A percentile compares a stretch with the other conserved stretches of the same genome.
Conservation (phyloP, 1,284 basidiomycete genomes). For the Wolfiporia cocos region DNA sequence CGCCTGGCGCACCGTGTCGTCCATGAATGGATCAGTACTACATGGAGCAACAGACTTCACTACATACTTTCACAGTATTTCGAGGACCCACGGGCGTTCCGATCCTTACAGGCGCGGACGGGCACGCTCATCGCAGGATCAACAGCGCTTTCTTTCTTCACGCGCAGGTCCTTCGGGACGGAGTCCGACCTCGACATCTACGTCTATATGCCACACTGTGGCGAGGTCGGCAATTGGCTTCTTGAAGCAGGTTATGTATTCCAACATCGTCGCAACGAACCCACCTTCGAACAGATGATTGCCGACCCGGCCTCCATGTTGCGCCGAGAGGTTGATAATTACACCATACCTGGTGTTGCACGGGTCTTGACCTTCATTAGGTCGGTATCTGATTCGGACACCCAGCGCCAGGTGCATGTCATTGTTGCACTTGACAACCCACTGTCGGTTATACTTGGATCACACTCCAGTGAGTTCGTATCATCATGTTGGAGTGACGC, state of each 20-base stretch:
- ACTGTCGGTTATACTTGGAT: constrained; percentile 9
- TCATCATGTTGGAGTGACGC: not conserved
- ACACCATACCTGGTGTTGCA: constrained; percentile 1
- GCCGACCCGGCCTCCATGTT: not conserved
- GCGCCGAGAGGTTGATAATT: not conserved
- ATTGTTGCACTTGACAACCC: constrained; percentile 6
- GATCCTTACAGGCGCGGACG: constrained; percentile 37
- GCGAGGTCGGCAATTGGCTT: constrained; percentile 17
- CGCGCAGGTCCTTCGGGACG: constrained; percentile 31
- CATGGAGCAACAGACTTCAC: constrained; percentile 20
- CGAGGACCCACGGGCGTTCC: constrained; percentile 30
- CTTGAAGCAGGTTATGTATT: constrained; percentile 16
- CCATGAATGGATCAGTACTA: constrained; percentile 2
- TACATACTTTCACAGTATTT: constrained; percentile 20
- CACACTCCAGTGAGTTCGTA: constrained; percentile 12
- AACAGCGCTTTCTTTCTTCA: constrained; percentile 42
- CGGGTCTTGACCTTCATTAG: constrained; percentile 8
- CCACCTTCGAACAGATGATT: not conserved
- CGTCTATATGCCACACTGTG: constrained; percentile 19
- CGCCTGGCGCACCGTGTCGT: not conserved
- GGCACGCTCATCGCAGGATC: constrained; percentile 44
- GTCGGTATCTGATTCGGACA: not conserved
- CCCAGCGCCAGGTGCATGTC: constrained; percentile 7
- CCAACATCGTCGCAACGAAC: constrained; percentile 7
- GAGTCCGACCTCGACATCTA: constrained; percentile 45